Conservation (phyloP, 2,329 filamentous ascomycete species). For the Exophiala bonariae region DNA sequence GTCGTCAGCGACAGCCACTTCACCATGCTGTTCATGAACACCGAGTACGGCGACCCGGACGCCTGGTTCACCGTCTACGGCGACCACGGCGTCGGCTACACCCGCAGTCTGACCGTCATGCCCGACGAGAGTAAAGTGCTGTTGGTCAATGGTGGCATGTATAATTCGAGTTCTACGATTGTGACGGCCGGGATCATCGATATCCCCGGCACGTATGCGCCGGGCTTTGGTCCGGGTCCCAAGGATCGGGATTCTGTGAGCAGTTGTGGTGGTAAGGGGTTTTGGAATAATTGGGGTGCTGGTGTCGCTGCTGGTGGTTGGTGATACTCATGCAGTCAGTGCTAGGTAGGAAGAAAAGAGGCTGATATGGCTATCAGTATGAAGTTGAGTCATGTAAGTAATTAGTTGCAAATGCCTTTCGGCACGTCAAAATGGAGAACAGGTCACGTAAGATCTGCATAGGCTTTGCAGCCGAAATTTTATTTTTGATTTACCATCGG, state of each 20-base stretch:
- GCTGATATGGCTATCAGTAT: too few species aligned
- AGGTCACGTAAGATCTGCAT: too few species aligned
- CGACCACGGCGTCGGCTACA: constrained; percentile 1
- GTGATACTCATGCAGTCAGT: too few species aligned
- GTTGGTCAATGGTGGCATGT: constrained; percentile 8
- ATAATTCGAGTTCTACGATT: background rate
- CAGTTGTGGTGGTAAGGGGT: constrained; percentile 4
- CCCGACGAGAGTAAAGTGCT: constrained; percentile 7
- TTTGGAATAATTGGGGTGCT: constrained; percentile 7
- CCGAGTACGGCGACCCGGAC: constrained; percentile 4
- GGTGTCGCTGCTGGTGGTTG: too few species aligned
- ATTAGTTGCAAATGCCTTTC: too few species aligned
- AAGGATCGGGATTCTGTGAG: constrained; percentile 3
- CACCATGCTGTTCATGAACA: constrained; percentile 17
- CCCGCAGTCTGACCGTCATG: constrained; percentile 2
- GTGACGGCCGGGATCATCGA: constrained; percentile 8
- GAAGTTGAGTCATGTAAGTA: too few species aligned
- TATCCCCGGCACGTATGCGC: constrained; percentile 3
- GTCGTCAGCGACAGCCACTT: constrained; percentile 9
- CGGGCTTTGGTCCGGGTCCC: background rate
- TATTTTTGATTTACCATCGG: too few species aligned
- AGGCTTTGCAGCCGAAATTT: too few species aligned
- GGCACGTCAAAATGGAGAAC: too few species aligned
- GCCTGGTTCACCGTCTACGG: constrained; percentile 1
- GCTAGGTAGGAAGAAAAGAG: too few species aligned